Base-by-base conservation (phyloP, 139 green algal genomes). In the Chlamydomonas sp. region DNA sequence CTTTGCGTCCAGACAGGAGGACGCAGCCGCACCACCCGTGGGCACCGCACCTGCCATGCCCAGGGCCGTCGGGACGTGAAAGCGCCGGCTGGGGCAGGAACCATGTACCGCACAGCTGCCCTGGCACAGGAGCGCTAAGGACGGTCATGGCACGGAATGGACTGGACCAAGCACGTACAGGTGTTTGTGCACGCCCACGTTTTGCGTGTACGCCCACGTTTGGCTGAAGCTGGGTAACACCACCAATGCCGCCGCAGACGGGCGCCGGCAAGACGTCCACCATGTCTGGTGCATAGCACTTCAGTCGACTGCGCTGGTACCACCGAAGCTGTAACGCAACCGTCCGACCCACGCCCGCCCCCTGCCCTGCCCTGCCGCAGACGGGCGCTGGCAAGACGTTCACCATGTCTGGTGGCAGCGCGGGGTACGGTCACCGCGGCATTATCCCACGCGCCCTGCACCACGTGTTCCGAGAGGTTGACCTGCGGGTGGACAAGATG, bases 331-430 rank as follows among this genome's bases (percentile, higher is more conserved):
- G 14, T 15, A 4, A 5, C 15, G 57, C 74, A 3, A 49, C 49
- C 15, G 2, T 63, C 71, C 3, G 20, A 18, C 71, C 71, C 71
- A 18, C 31, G 4, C 3, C 76, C 3, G 59, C 31, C 58, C 17
- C n/a, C 64, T 62, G 49, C 64, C 5, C 63, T 79, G 63, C 59
- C 18, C 16, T 10, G 73, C 1, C 14, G 10, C 92, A 98, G 94
- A 98, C 96, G 7, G 96, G 95, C 3, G 92, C 95, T 2, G 96
- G 96, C 59, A 98, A 98, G 90, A 97, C 96, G 0, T 97, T 96
- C 91, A 97, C 92, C 49, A 96, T 98, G 93, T 89, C 87, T 1
- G 95, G 93, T 10, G 93, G 96, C 88, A 58, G 77, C 16, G 77
- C 87, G 63, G 90, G 82, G 57, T 96, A 95, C 88, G 63, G 88